phyloP scores from a whole-genome alignment of 768 basidiomycete species.

The Basidioascus undulatus region DNA sequence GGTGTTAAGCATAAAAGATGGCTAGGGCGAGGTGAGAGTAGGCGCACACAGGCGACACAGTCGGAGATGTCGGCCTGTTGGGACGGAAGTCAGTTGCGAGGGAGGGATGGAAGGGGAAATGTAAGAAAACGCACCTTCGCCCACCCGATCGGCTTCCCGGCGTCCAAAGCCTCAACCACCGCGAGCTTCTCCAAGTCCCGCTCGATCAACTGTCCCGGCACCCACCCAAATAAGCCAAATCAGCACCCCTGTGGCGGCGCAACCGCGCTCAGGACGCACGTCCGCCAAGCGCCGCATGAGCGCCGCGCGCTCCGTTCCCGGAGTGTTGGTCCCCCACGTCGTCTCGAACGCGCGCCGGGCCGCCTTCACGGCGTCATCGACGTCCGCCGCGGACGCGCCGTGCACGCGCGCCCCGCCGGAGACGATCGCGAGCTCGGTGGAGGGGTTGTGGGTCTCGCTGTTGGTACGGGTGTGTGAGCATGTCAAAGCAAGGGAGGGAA shows the following conservation, averaged over 20 bases:
- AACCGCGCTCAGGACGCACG: too few species aligned
- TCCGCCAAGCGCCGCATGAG: slow-evolving; percentile 11
- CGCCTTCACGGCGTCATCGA: slow-evolving; percentile 14
- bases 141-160: slow-evolving; percentile 44
- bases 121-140: slow-evolving; percentile 8
- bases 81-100: background rate
- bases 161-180: slow-evolving; percentile 65
- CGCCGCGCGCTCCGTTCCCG: slow-evolving; percentile 15
- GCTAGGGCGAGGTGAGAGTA: background rate
- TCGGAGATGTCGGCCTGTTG: slow-evolving; percentile 4
- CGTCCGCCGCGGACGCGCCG: slow-evolving; percentile 10
- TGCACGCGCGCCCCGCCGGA: too few species aligned
- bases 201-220: slow-evolving; percentile 79
- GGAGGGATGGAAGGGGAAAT: background rate
- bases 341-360: slow-evolving; percentile 21
- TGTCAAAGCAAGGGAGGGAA: too few species aligned
- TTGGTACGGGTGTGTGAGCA: too few species aligned
- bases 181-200: slow-evolving; percentile 56
- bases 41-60: background rate
- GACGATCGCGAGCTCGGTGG: too few species aligned
- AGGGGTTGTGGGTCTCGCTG: too few species aligned
- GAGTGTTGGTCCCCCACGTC: slow-evolving; percentile 19
- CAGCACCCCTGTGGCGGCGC: too few species aligned
- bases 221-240: too few species aligned
- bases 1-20: slow-evolving; percentile 1